Evolutionary conservation across 345 rosid genomes (phyloP).

Genomic region (Nasturtium officinale): DNA sequence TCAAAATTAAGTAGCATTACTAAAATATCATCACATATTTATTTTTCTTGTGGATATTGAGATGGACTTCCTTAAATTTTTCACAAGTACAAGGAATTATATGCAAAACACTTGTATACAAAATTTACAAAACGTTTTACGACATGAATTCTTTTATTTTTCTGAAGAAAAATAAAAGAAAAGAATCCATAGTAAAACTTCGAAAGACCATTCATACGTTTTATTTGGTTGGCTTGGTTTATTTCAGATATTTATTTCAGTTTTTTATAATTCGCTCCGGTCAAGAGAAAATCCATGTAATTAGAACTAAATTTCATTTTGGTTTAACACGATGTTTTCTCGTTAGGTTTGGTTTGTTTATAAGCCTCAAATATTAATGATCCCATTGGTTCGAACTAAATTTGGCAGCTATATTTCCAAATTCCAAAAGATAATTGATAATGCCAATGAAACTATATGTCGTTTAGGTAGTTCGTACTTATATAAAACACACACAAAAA

Average conservation of each 20-base stretch:
- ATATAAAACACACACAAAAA: not conserved
- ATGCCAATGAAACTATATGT: no score
- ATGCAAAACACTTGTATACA: not conserved
- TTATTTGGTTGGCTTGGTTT: not conserved
- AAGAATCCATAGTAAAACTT: not conserved
- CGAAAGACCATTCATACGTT: not conserved
- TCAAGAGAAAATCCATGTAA: not conserved
- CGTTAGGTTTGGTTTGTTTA: no score
- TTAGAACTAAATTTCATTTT: not conserved
- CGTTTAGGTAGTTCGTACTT: no score
- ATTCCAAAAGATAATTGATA: no score
- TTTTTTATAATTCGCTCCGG: no score
- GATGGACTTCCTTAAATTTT: constrained; percentile 15
- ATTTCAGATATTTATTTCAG: not conserved
- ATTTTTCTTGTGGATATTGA: not conserved
- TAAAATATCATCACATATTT: not conserved
- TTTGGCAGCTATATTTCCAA: not conserved
- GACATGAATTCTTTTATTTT: not conserved
- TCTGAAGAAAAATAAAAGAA: not conserved
- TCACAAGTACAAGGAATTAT: not conserved
- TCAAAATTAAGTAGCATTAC: constrained; percentile 24
- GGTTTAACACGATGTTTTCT: no score
- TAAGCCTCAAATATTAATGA: no score
- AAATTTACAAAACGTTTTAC: not conserved
- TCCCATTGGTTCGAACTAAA: not conserved